Base-by-base conservation (phyloP, 257 asterid genomes). In the Jacaranda copaia region DNA sequence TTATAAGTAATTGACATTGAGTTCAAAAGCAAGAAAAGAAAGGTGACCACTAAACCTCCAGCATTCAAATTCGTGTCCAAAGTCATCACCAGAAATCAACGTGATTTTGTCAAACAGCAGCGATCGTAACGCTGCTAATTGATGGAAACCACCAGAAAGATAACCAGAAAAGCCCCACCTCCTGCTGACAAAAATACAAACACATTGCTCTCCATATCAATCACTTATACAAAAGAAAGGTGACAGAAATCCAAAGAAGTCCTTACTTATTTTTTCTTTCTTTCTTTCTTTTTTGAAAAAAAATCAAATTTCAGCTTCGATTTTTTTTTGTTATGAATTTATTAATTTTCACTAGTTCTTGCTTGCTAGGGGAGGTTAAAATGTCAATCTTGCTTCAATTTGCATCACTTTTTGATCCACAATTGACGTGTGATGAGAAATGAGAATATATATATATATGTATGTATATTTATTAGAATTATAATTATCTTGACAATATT, bases 61-160 rank as follows among this genome's bases (percentile, higher is more conserved):
- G 13, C 19, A 51, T 6, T 10, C 14, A 65, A 68, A 76, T 19
- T 38, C 36, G 63, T 12, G 70, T 35, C 39, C 40, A 18, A 68
- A 76, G 32, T 66, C 14, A 55, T 66, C 20, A 71, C 62, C 78
- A 70, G 68, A 78, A 80, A 68, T 74, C 71, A 59, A 79, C 74
- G 76, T 74, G 76, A 74, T 65, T 46, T 32, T 20, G 32, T 12
- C 40, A 79, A 63, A 8, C 38, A 52, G 36, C 70, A 11, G 59
- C 36, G 32, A 7, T 16, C 36, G 14, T 38, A 4, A 25, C 2
- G 8, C 32, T 60, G 75, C 65, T 63, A 62, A 63, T 71, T 78
- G 73, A 70, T 78, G 68, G 52, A 52, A 42, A 57, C 35, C 25
- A 70, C 19, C 40, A 52, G 38, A 79, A 11, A 16, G 49, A 43